These are phyloP conservation scores for Penicillium aurantiogriseum DNA, from an alignment of 2,329 filamentous ascomycete species.

Conservation along the genomic window DNA sequence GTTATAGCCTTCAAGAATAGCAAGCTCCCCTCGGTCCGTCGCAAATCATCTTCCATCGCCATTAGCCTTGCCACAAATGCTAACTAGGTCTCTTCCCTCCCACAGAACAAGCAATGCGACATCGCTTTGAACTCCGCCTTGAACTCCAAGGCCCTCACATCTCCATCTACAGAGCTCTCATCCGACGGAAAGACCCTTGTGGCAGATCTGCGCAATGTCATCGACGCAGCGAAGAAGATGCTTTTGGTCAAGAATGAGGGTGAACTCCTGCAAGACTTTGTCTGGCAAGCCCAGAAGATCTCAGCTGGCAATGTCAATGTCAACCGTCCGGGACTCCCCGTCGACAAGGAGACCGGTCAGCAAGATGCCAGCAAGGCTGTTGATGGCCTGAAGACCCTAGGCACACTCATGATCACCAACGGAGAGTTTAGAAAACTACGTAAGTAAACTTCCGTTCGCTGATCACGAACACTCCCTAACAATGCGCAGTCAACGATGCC, in stretches of 20 bases:
- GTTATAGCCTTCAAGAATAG: slow-evolving; percentile 73
- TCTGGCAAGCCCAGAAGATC: slow-evolving; percentile 85
- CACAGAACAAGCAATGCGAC: slow-evolving; percentile 90
- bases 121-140: slow-evolving; percentile 88
- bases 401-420: slow-evolving; percentile 87
- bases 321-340: slow-evolving; percentile 60
- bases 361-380: slow-evolving; percentile 81
- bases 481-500: slow-evolving; percentile 67
- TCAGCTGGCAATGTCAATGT: slow-evolving; percentile 63
- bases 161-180: slow-evolving; percentile 74
- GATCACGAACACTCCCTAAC: slow-evolving; percentile 16
- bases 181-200: slow-evolving; percentile 77
- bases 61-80: background rate
- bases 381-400: slow-evolving; percentile 82
- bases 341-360: slow-evolving; percentile 73
- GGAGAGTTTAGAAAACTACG: slow-evolving; percentile 91
- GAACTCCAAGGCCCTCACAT: slow-evolving; percentile 65
- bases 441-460: slow-evolving; percentile 48
- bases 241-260: slow-evolving; percentile 92
- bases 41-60: background rate
- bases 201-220: slow-evolving; percentile 71
- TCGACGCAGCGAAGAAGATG: slow-evolving; percentile 79
- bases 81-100: slow-evolving; percentile 1
- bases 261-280: slow-evolving; percentile 92
- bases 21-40: slow-evolving; percentile 81